Evolutionary conservation across 352 stramenopile genomes (phyloP).

Genomic region (Peronospora belbahrii): DNA sequence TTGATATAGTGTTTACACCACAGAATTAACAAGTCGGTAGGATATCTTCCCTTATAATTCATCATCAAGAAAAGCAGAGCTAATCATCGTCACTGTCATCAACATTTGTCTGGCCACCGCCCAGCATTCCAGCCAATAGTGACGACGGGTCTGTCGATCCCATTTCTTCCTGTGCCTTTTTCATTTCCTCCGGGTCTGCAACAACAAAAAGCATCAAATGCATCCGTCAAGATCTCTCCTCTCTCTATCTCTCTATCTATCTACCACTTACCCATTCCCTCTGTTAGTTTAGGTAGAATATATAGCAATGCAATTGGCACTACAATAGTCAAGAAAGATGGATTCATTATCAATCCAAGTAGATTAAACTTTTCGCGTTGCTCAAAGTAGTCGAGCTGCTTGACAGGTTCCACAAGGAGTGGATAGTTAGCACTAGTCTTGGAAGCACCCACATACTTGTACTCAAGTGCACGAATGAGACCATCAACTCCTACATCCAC

Average conservation of each 20-base stretch:
- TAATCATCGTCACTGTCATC: slow-evolving; percentile 77
- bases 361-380: slow-evolving; percentile 79
- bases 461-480: slow-evolving; percentile 57
- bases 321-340: slow-evolving; percentile 75
- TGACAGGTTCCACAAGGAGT: slow-evolving; percentile 52
- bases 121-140: slow-evolving; percentile 68
- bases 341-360: slow-evolving; percentile 64
- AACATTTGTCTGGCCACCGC: slow-evolving; percentile 40
- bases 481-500: slow-evolving; percentile 48
- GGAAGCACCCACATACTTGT: slow-evolving; percentile 69
- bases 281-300: slow-evolving; percentile 70
- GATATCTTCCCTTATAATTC: slow-evolving; percentile 1
- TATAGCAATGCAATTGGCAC: slow-evolving; percentile 73
- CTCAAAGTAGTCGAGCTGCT: slow-evolving; percentile 76
- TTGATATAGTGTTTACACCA: too few species aligned
- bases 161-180: slow-evolving; percentile 82
- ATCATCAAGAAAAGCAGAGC: neutral
- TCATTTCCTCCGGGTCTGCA: slow-evolving; percentile 77
- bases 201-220: neutral
- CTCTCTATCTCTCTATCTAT: slow-evolving; percentile 9
- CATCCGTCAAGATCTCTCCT: neutral
- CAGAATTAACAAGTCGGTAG: too few species aligned
- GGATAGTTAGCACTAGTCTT: slow-evolving; percentile 58
- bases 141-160: slow-evolving; percentile 58
- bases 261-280: slow-evolving; percentile 51